These are phyloP conservation scores for Rauvolfia tetraphylla DNA, from an alignment of 257 asterid genomes.

Conservation along the genomic window DNA sequence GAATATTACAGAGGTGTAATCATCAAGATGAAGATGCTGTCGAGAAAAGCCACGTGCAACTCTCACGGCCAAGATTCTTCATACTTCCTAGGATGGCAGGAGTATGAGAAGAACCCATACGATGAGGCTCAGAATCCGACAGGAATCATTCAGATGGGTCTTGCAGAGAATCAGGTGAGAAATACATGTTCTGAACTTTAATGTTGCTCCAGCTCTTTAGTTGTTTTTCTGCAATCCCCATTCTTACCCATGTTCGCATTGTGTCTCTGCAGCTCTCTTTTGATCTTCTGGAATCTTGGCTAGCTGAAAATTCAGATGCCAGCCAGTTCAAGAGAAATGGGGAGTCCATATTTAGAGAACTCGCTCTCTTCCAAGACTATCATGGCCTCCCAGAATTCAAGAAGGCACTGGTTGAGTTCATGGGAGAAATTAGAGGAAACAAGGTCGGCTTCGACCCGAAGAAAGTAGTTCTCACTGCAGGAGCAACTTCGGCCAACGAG, in stretches of 20 bases:
- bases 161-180: constrained; percentile 44
- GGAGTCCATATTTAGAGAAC: constrained; percentile 32
- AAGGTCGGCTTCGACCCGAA: constrained; percentile 47
- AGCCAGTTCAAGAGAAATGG: constrained; percentile 29
- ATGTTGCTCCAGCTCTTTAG: neutral
- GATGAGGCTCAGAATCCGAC: constrained; percentile 30
- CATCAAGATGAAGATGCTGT: constrained; percentile 24
- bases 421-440: constrained; percentile 70
- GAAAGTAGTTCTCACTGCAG: constrained; percentile 66
- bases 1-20: neutral
- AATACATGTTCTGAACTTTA: neutral
- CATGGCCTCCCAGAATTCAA: constrained; percentile 41
- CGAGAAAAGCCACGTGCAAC: constrained; percentile 32
- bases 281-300: constrained; percentile 37
- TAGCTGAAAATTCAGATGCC: constrained; percentile 32
- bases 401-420: constrained; percentile 47
- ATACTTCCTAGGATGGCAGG: constrained; percentile 43
- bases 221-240: neutral
- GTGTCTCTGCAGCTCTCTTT: constrained; percentile 32
- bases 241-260: neutral
- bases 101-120: constrained; percentile 42
- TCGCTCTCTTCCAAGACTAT: constrained; percentile 41
- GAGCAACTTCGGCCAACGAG: constrained; percentile 78
- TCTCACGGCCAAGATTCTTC: constrained; percentile 48
- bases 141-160: constrained; percentile 49